These are phyloP conservation scores for Phytophthora colocasiae DNA, from an alignment of 352 stramenopile genomes.

Conservation along the genomic window DNA sequence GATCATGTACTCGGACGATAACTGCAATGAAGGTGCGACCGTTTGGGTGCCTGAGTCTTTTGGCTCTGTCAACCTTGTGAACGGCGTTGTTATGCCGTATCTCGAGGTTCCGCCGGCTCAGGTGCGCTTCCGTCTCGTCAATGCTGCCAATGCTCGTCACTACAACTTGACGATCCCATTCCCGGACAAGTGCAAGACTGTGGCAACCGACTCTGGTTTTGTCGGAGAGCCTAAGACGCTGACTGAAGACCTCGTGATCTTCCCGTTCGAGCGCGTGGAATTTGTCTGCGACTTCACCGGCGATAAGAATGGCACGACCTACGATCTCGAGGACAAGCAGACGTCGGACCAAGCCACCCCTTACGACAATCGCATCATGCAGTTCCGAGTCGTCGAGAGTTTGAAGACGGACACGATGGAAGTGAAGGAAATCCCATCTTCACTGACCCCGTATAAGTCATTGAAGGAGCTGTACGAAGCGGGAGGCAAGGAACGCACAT, in stretches of 20 bases:
- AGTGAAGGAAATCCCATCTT: constrained; percentile 39
- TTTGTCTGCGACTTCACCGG: constrained; percentile 64
- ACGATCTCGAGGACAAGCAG: constrained; percentile 57
- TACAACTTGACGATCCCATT: constrained; percentile 83
- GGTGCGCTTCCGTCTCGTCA: constrained; percentile 70
- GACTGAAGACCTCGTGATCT: constrained; percentile 39
- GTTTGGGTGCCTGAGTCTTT: constrained; percentile 66
- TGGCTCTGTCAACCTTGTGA: constrained; percentile 60
- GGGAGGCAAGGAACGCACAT: constrained; percentile 59
- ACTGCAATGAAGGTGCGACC: constrained; percentile 43
- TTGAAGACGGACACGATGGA: constrained; percentile 49
- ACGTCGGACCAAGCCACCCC: constrained; percentile 45
- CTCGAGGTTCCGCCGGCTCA: constrained; percentile 69
- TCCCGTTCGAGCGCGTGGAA: constrained; percentile 61
- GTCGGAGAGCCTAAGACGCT: constrained; percentile 40
- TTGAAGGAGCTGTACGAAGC: constrained; percentile 60
- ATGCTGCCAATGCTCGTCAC: constrained; percentile 71
- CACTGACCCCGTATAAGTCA: constrained; percentile 55
- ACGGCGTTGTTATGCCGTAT: constrained; percentile 65
- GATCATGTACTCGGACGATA: constrained; percentile 63
- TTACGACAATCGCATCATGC: constrained; percentile 58
- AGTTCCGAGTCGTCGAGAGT: constrained; percentile 46
- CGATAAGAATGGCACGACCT: constrained; percentile 48
- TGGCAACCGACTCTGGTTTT: constrained; percentile 70
- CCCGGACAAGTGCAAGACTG: constrained; percentile 58